These are phyloP conservation scores for Termitomyces sp. DNA, from an alignment of 768 basidiomycete species.

Conservation along the genomic window DNA sequence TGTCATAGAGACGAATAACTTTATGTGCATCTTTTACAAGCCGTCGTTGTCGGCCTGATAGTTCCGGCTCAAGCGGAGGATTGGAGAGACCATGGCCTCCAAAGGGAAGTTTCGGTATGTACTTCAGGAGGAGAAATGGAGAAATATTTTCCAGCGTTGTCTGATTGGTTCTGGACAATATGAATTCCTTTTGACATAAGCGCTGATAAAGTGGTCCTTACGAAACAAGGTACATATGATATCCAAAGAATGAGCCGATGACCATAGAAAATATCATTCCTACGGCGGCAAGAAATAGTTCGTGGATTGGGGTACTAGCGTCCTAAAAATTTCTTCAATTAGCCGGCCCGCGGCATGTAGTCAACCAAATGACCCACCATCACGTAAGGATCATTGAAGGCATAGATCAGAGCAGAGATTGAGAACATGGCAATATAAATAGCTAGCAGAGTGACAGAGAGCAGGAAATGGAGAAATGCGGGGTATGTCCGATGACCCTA, in stretches of 20 bases:
- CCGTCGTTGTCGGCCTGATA: slow-evolving; percentile 58
- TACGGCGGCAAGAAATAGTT: slow-evolving; percentile 55
- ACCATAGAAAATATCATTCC: slow-evolving; percentile 58
- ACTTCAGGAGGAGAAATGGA: slow-evolving; percentile 66
- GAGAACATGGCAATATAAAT: slow-evolving; percentile 54
- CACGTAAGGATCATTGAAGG: slow-evolving; percentile 56
- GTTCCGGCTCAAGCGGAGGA: slow-evolving; percentile 68
- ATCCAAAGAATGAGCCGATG: slow-evolving; percentile 70
- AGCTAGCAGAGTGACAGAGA: slow-evolving; percentile 56
- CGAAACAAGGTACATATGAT: slow-evolving; percentile 75
- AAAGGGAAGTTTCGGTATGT: slow-evolving; percentile 58
- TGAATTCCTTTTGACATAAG: background rate
- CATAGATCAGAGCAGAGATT: slow-evolving; percentile 50
- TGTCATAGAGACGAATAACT: slow-evolving; percentile 58
- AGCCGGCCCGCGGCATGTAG: background rate
- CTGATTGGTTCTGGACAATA: slow-evolving; percentile 64
- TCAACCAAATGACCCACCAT: slow-evolving; percentile 42
- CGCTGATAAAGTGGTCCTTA: slow-evolving; percentile 27
- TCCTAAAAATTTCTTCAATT: slow-evolving; percentile 35
- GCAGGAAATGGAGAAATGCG: slow-evolving; percentile 76
- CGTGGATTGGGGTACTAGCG: slow-evolving; percentile 63
- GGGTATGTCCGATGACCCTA: slow-evolving; percentile 84
- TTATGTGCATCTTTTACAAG: slow-evolving; percentile 62
- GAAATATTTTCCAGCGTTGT: slow-evolving; percentile 79
- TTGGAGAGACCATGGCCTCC: slow-evolving; percentile 51